These are phyloP conservation scores for Candida sanyaensis DNA, from an alignment of 1,139 yeast genomes.

Conservation along the genomic window DNA sequence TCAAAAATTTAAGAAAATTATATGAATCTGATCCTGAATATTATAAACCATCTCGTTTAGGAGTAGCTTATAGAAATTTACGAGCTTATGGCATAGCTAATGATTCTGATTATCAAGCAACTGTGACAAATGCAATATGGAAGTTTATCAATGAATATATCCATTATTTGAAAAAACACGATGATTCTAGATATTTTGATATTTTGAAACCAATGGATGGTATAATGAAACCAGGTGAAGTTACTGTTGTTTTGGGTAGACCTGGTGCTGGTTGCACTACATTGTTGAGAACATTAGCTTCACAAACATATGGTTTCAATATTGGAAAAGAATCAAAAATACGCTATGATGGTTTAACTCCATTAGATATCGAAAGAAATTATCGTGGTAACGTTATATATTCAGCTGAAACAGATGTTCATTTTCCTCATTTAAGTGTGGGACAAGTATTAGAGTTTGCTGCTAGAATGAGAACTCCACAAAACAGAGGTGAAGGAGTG, in stretches of 20 bases:
- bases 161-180: constrained; percentile 41
- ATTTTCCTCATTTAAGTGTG: constrained; percentile 56
- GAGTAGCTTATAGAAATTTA: constrained; percentile 67
- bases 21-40: constrained; percentile 28
- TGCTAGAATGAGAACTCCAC: constrained; percentile 44
- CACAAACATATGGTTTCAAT: constrained; percentile 48
- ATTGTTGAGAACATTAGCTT: constrained; percentile 33
- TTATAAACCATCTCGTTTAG: constrained; percentile 63
- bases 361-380: constrained; percentile 42
- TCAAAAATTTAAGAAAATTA: constrained; percentile 62
- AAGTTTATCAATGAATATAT: constrained; percentile 17
- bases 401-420: constrained; percentile 55
- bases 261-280: constrained; percentile 41
- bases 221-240: constrained; percentile 32
- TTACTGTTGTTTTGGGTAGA: constrained; percentile 38
- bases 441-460: constrained; percentile 53
- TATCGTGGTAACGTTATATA: constrained; percentile 55
- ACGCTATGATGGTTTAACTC: constrained; percentile 35
- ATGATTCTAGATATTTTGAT: constrained; percentile 26
- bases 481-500: constrained; percentile 35
- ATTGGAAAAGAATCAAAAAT: constrained; percentile 45
- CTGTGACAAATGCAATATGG: constrained; percentile 54
- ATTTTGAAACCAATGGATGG: constrained; percentile 39
- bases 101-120: constrained; percentile 79
- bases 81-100: constrained; percentile 76